These are phyloP conservation scores for Cryoendolithus antarcticus DNA, from an alignment of 2,329 filamentous ascomycete genomes.

Conservation along the genomic window DNA sequence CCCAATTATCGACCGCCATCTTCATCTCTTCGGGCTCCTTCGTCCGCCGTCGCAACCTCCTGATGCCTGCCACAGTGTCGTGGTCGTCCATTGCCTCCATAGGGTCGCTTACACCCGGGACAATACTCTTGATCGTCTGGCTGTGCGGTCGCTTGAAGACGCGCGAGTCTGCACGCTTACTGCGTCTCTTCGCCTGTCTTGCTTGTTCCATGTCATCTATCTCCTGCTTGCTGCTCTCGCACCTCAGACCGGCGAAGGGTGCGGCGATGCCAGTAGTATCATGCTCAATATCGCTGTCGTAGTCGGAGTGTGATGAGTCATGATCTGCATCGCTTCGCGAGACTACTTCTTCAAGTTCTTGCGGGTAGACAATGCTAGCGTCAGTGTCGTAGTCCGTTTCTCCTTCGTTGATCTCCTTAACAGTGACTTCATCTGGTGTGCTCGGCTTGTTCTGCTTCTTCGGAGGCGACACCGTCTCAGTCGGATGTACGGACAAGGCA, in stretches of 20 bases:
- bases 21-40: slow-evolving; percentile 13
- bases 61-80: slow-evolving; percentile 26
- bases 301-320: slow-evolving; percentile 15
- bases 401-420: slow-evolving; percentile 30
- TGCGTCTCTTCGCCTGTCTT: slow-evolving; percentile 18
- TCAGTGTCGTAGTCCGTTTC: slow-evolving; percentile 25
- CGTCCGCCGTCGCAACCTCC: slow-evolving; percentile 32
- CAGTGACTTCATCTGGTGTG: slow-evolving; percentile 21
- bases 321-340: too few species aligned
- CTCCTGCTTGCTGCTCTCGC: slow-evolving; percentile 13
- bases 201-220: not conserved
- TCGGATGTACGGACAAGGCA: slow-evolving; percentile 25
- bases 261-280: slow-evolving; percentile 1
- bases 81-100: slow-evolving; percentile 26
- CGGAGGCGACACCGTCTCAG: slow-evolving; percentile 23
- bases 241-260: slow-evolving; percentile 17
- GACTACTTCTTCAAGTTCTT: slow-evolving; percentile 30
- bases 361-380: slow-evolving; percentile 31
- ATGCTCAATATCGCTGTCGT: slow-evolving; percentile 2
- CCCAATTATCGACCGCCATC: too few species aligned
- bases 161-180: slow-evolving; percentile 26
- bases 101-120: slow-evolving; percentile 29
- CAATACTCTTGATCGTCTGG: slow-evolving; percentile 30
- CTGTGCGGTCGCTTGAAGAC: slow-evolving; percentile 35
- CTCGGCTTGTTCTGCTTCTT: slow-evolving; percentile 16